These are phyloP conservation scores for Phytophthora pinifolia DNA, from an alignment of 352 stramenopile species.

Conservation along the genomic window DNA sequence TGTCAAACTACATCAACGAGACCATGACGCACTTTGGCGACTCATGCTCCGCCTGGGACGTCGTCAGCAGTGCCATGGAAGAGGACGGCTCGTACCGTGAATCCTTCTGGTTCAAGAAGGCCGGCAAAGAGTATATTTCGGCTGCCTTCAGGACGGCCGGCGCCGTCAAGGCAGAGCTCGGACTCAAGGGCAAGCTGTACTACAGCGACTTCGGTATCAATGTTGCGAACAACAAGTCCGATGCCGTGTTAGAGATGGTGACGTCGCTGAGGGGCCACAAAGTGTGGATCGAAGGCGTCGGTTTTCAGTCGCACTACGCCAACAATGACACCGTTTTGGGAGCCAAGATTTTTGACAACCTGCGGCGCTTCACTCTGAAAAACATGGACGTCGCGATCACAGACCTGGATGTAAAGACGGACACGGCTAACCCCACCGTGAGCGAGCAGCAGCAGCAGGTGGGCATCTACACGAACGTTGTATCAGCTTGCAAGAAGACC, in stretches of 20 bases:
- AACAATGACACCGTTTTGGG: conserved; percentile 4
- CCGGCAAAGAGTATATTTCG: conserved; percentile 24
- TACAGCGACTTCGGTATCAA: conserved; percentile 26
- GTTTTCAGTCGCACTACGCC: conserved; percentile 22
- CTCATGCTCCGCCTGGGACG: conserved; percentile 20
- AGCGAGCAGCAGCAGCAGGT: conserved; percentile 15
- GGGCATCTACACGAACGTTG: conserved; percentile 11
- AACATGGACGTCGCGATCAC: conserved; percentile 25
- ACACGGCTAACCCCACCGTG: conserved; percentile 9
- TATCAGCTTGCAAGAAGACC: conserved; percentile 25
- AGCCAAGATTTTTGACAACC: conserved; percentile 19
- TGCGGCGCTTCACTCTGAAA: conserved; percentile 21
- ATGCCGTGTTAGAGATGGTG: conserved; percentile 14
- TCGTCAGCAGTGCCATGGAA: conserved; percentile 20
- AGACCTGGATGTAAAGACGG: conserved; percentile 24
- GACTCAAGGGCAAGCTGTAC: conserved; percentile 15
- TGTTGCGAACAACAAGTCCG: conserved; percentile 20
- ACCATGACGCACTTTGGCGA: conserved; percentile 28
- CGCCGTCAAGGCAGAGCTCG: conserved; percentile 16
- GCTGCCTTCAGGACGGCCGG: conserved; percentile 20
- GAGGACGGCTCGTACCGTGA: conserved; percentile 24
- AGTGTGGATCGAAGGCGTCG: conserved; percentile 20
- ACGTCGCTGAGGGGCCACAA: conserved; percentile 1
- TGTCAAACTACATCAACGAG: conserved; percentile 27
- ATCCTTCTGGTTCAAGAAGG: conserved; percentile 31